Evolutionary conservation across 257 asterid species (phyloP).

Genomic region (Solanum dulcamara): DNA sequence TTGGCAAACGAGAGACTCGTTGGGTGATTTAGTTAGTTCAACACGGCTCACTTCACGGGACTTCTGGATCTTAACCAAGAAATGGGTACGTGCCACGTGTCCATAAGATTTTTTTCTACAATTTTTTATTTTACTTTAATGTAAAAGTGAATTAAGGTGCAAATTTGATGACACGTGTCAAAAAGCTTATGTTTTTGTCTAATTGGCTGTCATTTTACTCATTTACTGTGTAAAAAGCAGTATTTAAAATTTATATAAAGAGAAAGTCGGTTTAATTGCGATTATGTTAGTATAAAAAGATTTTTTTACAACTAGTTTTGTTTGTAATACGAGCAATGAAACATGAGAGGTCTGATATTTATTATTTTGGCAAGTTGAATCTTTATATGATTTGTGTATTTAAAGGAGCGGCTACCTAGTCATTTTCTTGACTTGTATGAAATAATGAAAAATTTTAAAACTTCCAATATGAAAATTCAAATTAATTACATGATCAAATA

Average conservation of each 20-base stretch:
- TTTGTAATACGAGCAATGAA: background rate
- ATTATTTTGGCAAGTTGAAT: background rate
- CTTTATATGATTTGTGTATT: background rate
- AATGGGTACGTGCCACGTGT: slow-evolving; percentile 8
- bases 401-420: background rate
- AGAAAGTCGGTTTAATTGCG: background rate
- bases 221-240: background rate
- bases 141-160: background rate
- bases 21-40: background rate
- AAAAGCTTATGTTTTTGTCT: background rate
- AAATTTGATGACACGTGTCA: background rate
- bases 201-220: background rate
- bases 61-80: background rate
- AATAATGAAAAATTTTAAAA: background rate
- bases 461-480: too few species aligned
- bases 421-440: background rate
- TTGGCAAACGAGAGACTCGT: background rate
- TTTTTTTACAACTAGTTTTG: background rate
- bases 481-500: too few species aligned
- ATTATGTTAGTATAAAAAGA: background rate
- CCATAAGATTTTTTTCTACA: background rate
- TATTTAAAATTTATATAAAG: background rate
- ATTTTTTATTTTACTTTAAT: background rate
- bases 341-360: background rate
- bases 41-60: slow-evolving; percentile 15